phyloP scores from a whole-genome alignment of 2,329 filamentous ascomycete species.

The Fusarium stilboides region DNA sequence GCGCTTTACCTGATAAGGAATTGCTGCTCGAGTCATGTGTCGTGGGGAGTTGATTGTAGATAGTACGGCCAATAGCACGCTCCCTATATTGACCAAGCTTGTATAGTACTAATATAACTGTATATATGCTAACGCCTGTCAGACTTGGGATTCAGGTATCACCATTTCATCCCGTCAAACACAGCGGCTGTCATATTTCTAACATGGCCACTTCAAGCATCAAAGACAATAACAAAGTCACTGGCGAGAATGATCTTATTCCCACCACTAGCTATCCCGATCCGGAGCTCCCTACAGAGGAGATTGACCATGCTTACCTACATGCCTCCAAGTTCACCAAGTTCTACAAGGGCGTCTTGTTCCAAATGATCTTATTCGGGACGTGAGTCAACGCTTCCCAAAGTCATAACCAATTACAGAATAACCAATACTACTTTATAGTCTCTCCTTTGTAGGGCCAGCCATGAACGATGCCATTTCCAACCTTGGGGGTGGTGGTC shows the following conservation, averaged over 20 bases:
- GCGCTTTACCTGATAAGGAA: not conserved
- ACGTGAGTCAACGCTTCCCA: not conserved
- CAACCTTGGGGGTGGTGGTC: constrained; percentile 11
- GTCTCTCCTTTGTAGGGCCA: not conserved
- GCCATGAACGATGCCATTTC: constrained; percentile 5
- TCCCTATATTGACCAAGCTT: no score
- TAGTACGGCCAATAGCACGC: not conserved
- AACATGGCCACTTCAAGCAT: not conserved
- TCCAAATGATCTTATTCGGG: constrained; percentile 6
- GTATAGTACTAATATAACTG: not conserved
- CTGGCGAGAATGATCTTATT: not conserved
- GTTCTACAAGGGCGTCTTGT: constrained; percentile 4
- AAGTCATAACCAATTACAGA: fast-evolving
- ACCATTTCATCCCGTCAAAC: not conserved
- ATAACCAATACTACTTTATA: fast-evolving
- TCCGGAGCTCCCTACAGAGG: not conserved
- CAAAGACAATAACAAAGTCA: not conserved
- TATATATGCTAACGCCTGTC: fast-evolving
- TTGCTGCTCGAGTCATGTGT: not conserved
- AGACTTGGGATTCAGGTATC: fast-evolving
- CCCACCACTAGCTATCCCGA: not conserved
- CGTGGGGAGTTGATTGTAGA: no score
- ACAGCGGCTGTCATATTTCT: fast-evolving
- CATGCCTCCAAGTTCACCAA: not conserved
- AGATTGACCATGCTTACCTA: not conserved